Percentiles rank a stretch among this genome's conserved stretches.
Conservation (phyloP, 1,284 basidiomycete genomes). For the Fomitopsis palustris region DNA sequence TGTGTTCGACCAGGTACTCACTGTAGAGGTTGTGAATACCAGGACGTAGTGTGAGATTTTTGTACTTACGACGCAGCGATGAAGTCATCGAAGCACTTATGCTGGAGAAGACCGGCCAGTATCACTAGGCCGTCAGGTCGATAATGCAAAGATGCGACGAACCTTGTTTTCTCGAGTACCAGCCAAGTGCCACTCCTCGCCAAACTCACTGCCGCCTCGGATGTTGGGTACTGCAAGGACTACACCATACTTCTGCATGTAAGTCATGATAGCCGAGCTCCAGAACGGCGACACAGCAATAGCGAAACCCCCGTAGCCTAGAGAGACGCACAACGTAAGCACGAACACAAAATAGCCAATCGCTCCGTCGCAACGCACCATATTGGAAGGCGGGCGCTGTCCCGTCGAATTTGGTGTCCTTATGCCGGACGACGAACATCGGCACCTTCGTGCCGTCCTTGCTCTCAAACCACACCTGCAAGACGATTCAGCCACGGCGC, state of each 20-base stretch:
- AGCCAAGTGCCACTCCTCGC: conserved; percentile 78
- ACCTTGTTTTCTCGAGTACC: conserved; percentile 72
- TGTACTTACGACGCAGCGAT: conserved; percentile 73
- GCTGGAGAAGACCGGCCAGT: conserved; percentile 33
- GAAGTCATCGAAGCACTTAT: conserved; percentile 81
- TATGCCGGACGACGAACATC: conserved; percentile 85
- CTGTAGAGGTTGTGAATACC: conserved; percentile 30
- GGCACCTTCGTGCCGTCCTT: conserved; percentile 83
- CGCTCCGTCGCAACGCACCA: conserved; percentile 38
- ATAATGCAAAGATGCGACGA: conserved; percentile 13
- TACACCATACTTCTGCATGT: conserved; percentile 71
- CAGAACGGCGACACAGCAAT: conserved; percentile 75
- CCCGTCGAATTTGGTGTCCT: conserved; percentile 69
- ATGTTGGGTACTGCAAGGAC: conserved; percentile 76
- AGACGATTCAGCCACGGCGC: not conserved
- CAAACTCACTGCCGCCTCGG: conserved; percentile 83
- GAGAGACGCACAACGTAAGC: not conserved
- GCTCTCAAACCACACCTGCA: conserved; percentile 69
- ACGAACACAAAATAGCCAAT: not conserved
- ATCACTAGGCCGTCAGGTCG: conserved; percentile 3
- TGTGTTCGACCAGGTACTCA: conserved; percentile 68
- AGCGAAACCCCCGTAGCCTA: conserved; percentile 78
- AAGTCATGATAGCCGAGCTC: conserved; percentile 71
- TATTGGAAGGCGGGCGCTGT: conserved; percentile 80
- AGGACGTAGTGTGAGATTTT: not conserved